Base-by-base conservation (phyloP, 176 grass and related monocot species). In the Phragmites australis region DNA sequence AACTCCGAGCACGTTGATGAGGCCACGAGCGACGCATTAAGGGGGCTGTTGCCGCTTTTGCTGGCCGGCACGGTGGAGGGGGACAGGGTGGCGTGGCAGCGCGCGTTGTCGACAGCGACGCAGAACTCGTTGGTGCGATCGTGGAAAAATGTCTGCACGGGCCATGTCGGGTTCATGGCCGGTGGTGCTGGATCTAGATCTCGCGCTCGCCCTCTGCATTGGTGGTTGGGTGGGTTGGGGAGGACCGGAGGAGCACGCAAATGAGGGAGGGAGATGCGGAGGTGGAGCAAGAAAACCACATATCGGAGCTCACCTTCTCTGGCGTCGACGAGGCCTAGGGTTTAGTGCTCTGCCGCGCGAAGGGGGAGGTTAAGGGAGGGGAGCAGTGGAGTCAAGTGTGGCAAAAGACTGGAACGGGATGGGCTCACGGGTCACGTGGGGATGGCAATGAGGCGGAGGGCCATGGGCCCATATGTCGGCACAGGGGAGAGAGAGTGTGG, bases 111-210 rank as follows among this genome's bases (percentile, higher is more conserved):
- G 39, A 94, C 90, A 18, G 90, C 92, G 30, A 88, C 65, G 70
- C 81, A 70, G 84, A 98, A 98, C 86, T 94, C 92, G 49, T 81
- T 75, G 11, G 95, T 98, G 40, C 95, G 95, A 66, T 98, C 95
- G 68, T 92, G 88, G 86, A 90, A 92, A 3, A 90, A 94, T 67
- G 92, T 81, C 63, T 92, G 92, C 57, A 90, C 26, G 39, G 84
- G 9, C 57, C 95, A 74, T 44, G 82, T 63, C 16, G 83, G 75
- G 74, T 61, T 83, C 95, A 98, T 98, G 45, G 52, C 78, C 23
- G 5, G 7, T 54, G 62, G 84, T 44, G 61, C 15, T 14, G 68
- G 88, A 91, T 70, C 82, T 80, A 75, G 80, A 89, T 80, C 62
- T 67, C 60, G 34, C 34, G 34, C 34, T 37, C 5, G 48, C 19